Base-by-base conservation (phyloP, 192 early-diverging fungal species). In the Coemansia sp. region DNA sequence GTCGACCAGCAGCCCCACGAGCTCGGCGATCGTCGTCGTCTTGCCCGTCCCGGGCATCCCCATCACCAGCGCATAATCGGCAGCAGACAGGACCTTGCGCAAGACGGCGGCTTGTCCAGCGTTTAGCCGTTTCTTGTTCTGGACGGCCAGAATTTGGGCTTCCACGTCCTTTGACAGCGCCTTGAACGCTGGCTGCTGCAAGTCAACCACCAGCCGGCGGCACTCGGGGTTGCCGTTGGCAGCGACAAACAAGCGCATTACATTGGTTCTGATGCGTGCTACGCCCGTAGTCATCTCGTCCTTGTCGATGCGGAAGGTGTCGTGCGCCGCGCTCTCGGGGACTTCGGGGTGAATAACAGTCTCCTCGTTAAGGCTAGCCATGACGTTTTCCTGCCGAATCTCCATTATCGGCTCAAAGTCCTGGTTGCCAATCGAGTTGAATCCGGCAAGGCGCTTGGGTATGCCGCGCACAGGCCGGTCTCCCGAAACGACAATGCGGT, bases 31-130 rank as follows among this genome's bases (percentile, higher is more conserved):
- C 0, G 93, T 95, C 1, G 93, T 94, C 0, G 94, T 96, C 71
- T 98, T 98, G 40, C 97, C 97, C 1, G 97, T 97, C 3, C 97
- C 97, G 0, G 97, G 97, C 96, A 97, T 97, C 14, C 97, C 97
- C 27, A 97, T 78, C 42, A 98, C 91, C 36, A 98, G 73, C 10
- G 91, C 83, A 82, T 97, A 98, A 62, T 98, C 97, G 45, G 86
- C 70, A 1, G 92, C 92, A 8, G 76, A 53, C 43, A 96, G 59
- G n/a, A 94, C 92, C 31, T 87, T 88, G 4, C 89, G 73, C 11
- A 97, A 64, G 5, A 90, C 93, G 2, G 41, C 58, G 25, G 77
- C 73, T 68, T 97, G 95, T 45, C 94, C 90, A 3, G 66, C 35
- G 62, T 97, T 97, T 24, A 97, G 73, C 27, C 40, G 42, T 56